Conservation (phyloP, 768 basidiomycete genomes). For the Cystofilobasidium ferigula region DNA sequence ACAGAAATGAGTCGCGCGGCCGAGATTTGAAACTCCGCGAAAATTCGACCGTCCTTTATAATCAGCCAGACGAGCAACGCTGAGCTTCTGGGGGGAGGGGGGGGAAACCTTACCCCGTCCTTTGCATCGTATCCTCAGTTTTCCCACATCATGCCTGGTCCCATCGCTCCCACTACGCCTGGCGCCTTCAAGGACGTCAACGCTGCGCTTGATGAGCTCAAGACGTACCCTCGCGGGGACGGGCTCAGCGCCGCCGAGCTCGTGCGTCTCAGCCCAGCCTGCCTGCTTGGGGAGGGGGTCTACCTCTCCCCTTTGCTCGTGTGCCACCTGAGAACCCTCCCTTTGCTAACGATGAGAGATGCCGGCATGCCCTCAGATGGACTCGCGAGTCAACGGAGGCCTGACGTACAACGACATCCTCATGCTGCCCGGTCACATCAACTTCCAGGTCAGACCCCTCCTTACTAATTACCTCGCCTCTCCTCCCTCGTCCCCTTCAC, state of each 20-base stretch:
- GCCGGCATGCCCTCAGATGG: slow-evolving; percentile 48
- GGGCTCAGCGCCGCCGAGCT: slow-evolving; percentile 75
- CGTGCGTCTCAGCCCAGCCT: slow-evolving; percentile 12
- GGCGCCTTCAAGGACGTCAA: slow-evolving; percentile 11
- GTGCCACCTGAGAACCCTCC: too few relatives aligned
- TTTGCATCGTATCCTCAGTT: not conserved
- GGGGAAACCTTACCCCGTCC: too few relatives aligned
- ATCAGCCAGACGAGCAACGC: too few relatives aligned
- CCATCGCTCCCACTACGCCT: not conserved
- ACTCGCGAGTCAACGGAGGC: slow-evolving; percentile 73
- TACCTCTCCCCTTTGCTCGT: not conserved
- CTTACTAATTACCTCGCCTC: not conserved
- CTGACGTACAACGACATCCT: slow-evolving; percentile 98
- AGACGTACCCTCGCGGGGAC: slow-evolving; percentile 59
- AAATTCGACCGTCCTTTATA: too few relatives aligned
- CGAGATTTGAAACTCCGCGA: too few relatives aligned
- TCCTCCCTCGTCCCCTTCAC: not conserved
- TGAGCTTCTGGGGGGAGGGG: too few relatives aligned
- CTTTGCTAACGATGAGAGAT: too few relatives aligned
- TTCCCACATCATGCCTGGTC: too few relatives aligned
- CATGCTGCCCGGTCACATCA: slow-evolving; percentile 85
- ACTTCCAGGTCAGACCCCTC: slow-evolving; percentile 71
- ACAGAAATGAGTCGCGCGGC: too few relatives aligned
- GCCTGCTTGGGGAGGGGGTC: too few relatives aligned
- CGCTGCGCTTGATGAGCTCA: slow-evolving; percentile 65